A percentile compares a stretch with the other conserved stretches of the same genome.
Evolutionary conservation across 805 yeast genomes (phyloP).

Genomic region (Saturnispora halmiae): DNA sequence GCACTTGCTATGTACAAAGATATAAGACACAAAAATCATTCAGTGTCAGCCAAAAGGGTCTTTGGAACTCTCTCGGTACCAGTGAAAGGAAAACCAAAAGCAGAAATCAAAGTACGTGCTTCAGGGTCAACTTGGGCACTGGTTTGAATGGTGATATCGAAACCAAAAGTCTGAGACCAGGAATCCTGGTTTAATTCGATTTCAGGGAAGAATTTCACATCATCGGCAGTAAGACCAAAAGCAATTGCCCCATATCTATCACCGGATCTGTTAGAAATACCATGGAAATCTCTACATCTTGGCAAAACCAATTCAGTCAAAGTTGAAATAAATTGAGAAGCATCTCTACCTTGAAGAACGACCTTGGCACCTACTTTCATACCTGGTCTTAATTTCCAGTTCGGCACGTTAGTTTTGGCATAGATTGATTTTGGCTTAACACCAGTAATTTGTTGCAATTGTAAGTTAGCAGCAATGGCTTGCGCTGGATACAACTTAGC

Average conservation of each 20-base stretch:
- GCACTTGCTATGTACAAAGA: background rate
- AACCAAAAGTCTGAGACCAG: constrained; percentile 81
- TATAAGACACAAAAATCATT: background rate
- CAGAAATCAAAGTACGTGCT: constrained; percentile 77
- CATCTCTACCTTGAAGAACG: constrained; percentile 65
- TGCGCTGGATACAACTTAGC: constrained; percentile 63
- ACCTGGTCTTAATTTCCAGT: constrained; percentile 82
- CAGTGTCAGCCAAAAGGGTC: constrained; percentile 18
- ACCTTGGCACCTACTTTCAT: constrained; percentile 87
- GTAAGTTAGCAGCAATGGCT: constrained; percentile 67
- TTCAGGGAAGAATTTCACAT: constrained; percentile 83
- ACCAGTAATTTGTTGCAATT: constrained; percentile 91
- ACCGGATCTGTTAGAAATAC: constrained; percentile 68
- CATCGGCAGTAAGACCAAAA: constrained; percentile 72
- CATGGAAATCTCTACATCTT: constrained; percentile 78
- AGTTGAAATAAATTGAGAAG: constrained; percentile 79
- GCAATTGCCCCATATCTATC: constrained; percentile 80
- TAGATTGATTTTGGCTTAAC: constrained; percentile 64
- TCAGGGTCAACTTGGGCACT: constrained; percentile 84
- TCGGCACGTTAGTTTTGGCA: constrained; percentile 71
- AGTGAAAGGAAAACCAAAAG: constrained; percentile 71
- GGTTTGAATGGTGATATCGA: constrained; percentile 79
- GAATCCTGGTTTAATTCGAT: constrained; percentile 82
- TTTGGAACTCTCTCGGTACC: constrained; percentile 39
- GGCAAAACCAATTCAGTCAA: constrained; percentile 90